Evolutionary conservation across 257 asterid species (phyloP).

Genomic region (Haberlea rhodopensis): DNA sequence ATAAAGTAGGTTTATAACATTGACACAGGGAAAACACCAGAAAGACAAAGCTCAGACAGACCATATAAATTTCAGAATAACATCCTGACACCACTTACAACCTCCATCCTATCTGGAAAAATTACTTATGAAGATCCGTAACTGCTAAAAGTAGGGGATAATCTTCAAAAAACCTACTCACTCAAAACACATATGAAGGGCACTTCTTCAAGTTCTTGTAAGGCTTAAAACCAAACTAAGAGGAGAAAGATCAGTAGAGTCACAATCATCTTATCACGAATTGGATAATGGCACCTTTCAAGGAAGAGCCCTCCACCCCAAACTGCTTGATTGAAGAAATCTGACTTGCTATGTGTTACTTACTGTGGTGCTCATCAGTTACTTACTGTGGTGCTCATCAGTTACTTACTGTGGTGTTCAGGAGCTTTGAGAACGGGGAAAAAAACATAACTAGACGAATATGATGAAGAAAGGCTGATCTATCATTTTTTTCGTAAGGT

Average conservation of each 20-base stretch:
- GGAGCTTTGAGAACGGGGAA: neutral
- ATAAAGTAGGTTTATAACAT: neutral
- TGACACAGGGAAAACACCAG: neutral
- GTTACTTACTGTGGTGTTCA: neutral
- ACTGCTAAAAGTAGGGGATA: neutral
- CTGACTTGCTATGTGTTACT: neutral
- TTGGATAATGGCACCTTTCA: neutral
- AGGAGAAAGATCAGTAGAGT: neutral
- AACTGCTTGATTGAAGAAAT: neutral
- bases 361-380: neutral
- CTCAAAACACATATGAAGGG: neutral
- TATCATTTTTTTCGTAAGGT: constrained; percentile 17
- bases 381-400: neutral
- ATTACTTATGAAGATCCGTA: neutral
- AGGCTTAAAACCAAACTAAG: neutral
- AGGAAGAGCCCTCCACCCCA: constrained; percentile 9
- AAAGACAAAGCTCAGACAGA: neutral
- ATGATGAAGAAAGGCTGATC: neutral
- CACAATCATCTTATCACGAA: neutral
- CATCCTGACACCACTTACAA: neutral
- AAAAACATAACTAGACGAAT: neutral
- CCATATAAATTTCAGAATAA: neutral
- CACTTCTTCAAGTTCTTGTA: neutral
- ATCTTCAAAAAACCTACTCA: neutral
- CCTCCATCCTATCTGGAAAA: neutral